Base-by-base conservation (phyloP, 768 basidiomycete genomes). In the Suillus paluster region DNA sequence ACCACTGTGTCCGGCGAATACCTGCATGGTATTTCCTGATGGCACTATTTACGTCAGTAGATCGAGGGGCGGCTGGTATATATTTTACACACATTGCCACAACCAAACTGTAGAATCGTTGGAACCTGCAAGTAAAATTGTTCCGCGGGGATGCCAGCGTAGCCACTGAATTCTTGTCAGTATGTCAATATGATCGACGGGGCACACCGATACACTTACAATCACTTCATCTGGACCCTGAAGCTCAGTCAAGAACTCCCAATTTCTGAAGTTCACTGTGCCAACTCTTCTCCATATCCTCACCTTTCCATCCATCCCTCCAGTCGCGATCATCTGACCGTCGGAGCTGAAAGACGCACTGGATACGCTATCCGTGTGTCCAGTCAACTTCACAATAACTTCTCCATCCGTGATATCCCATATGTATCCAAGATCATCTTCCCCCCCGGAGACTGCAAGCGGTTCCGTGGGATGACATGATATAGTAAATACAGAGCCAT, bases 251-350 rank as follows among this genome's bases (percentile, higher is more conserved):
- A 97, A 79, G 74, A 99, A 97, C 75, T 98, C 96, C 97, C 97
- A 99, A 57, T 79, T 84, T 63, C 80, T 84, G 78, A 88, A 91
- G 63, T 89, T 77, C 49, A 89, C 87, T 66, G 80, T 89, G 5
- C 88, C 90, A 15, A 94, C 90, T 68, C 94, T 81, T 71, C 90
- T 80, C 97, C 97, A 99, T 63, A 99, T 79, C 64, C 96, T 83
- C 42, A 98, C 89, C 73, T 87, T 89, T 10, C 97, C 97, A 70
- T 99, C 97, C 97, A 99, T 99, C 0, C 97, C 97, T 11, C 97
- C 97, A 0, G 96, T 97, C 17, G 96, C 88, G 61, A 96, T 83
- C 84, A 97, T 84, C 77, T 97, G 91, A 2, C 97, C 97, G 72
- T 99, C 97, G 1, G 79, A 68, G 72, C 88, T 97, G 84, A 92